A percentile compares a stretch with the other conserved stretches of the same genome.
These are phyloP conservation scores for Laburnicola sp. DNA, from an alignment of 2,329 filamentous ascomycete genomes.

Conservation along the genomic window DNA sequence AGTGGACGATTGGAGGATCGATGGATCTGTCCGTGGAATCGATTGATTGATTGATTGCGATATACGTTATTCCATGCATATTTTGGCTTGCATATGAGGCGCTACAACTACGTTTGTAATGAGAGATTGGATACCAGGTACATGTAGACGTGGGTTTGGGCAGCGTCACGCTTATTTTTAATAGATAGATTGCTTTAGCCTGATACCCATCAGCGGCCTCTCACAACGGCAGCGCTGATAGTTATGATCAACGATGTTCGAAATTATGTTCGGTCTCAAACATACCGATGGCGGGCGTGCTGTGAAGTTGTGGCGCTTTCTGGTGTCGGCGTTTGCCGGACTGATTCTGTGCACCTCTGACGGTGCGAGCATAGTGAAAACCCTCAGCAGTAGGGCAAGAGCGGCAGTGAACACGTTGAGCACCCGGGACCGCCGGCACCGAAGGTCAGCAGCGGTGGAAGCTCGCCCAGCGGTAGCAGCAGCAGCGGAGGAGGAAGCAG, in stretches of 20 bases:
- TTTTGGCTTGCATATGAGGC: not conserved
- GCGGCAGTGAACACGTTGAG: constrained; percentile 46
- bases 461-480: constrained; percentile 20
- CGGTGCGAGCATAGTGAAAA: too few relatives aligned
- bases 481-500: constrained; percentile 13
- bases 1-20: constrained; percentile 42
- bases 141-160: not conserved
- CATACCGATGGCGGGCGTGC: too few relatives aligned
- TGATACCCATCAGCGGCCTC: constrained; percentile 12
- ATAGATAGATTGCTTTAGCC: constrained; percentile 8
- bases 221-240: too few relatives aligned
- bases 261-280: too few relatives aligned
- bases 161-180: not conserved
- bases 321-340: too few relatives aligned
- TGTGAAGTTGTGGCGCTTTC: too few relatives aligned
- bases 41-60: constrained; percentile 31
- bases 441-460: constrained; percentile 29
- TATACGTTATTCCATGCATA: constrained; percentile 6
- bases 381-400: constrained; percentile 48
- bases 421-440: constrained; percentile 52
- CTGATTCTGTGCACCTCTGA: too few relatives aligned
- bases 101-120: not conserved
- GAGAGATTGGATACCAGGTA: not conserved
- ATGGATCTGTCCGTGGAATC: constrained; percentile 42
- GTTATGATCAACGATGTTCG: too few relatives aligned